These are phyloP conservation scores for Oryza australiensis DNA, from an alignment of 176 grass and related monocot species.

Conservation along the genomic window DNA sequence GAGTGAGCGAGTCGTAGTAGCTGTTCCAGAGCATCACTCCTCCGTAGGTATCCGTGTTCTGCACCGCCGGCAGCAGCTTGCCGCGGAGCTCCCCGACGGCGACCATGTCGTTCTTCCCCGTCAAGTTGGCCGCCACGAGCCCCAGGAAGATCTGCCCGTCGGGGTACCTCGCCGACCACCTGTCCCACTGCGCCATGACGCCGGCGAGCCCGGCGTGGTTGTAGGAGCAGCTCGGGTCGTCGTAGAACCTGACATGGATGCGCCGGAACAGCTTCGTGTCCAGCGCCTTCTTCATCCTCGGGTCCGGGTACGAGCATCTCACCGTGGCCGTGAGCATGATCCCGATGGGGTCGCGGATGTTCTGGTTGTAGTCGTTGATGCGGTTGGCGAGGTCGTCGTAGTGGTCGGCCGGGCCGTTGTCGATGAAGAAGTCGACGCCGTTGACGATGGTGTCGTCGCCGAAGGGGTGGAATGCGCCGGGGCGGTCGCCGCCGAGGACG, in stretches of 20 bases:
- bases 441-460: conserved; percentile 22
- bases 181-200: conserved; percentile 3
- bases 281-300: neutral
- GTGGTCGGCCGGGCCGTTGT: neutral
- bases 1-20: neutral
- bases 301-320: conserved; percentile 28
- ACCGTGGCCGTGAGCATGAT: conserved; percentile 19
- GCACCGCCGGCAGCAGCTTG: neutral
- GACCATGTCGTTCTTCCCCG: neutral
- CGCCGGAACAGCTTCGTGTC: conserved; percentile 4
- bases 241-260: conserved; percentile 22
- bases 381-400: conserved; percentile 24
- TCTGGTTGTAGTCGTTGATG: neutral
- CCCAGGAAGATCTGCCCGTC: conserved; percentile 8
- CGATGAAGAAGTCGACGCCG: conserved; percentile 33
- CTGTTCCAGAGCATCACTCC: conserved; percentile 29
- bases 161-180: neutral
- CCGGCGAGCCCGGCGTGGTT: neutral
- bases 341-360: neutral
- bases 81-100: neutral
- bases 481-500: neutral
- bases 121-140: neutral
- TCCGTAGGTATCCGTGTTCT: conserved; percentile 5
- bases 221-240: conserved; percentile 6
- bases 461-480: conserved; percentile 8